Conservation (phyloP, 2,329 filamentous ascomycete genomes). For the Colletotrichum phormii region DNA sequence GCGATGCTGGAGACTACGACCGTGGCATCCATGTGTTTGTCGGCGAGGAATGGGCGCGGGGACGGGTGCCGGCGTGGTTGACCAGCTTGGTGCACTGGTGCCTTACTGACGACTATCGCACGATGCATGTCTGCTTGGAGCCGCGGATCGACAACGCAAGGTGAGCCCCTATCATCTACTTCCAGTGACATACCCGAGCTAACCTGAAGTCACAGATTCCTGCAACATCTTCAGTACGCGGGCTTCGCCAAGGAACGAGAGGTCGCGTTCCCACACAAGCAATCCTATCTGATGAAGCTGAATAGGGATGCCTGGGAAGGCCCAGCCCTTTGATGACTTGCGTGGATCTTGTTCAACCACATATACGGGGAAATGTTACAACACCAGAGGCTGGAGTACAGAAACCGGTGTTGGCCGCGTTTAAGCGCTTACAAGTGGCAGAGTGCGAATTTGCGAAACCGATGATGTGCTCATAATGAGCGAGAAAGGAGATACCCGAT, state of each 20-base stretch:
- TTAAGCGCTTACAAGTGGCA: background rate
- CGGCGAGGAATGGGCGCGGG: conserved; percentile 92
- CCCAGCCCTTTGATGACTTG: conserved; percentile 64
- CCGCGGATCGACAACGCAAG: conserved; percentile 91
- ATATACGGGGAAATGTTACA: background rate
- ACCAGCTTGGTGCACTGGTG: conserved; percentile 89
- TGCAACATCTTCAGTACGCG: conserved; percentile 73
- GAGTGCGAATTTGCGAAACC: background rate
- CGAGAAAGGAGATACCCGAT: background rate
- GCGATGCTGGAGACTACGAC: conserved; percentile 81
- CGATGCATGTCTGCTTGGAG: conserved; percentile 86
- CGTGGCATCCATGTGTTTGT: conserved; percentile 89
- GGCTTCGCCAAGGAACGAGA: conserved; percentile 92
- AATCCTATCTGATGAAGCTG: conserved; percentile 86
- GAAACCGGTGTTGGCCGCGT: background rate
- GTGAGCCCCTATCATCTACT: conserved; percentile 61
- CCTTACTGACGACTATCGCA: conserved; percentile 81
- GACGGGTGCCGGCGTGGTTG: conserved; percentile 85
- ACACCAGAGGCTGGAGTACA: too few species aligned
- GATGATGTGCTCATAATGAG: background rate
- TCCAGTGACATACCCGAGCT: background rate
- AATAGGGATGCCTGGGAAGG: conserved; percentile 83
- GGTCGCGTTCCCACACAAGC: conserved; percentile 90
- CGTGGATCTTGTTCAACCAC: background rate
- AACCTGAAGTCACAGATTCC: conserved; percentile 43